Conservation (phyloP, 2,329 filamentous ascomycete species). For the Endothia cerciana region DNA sequence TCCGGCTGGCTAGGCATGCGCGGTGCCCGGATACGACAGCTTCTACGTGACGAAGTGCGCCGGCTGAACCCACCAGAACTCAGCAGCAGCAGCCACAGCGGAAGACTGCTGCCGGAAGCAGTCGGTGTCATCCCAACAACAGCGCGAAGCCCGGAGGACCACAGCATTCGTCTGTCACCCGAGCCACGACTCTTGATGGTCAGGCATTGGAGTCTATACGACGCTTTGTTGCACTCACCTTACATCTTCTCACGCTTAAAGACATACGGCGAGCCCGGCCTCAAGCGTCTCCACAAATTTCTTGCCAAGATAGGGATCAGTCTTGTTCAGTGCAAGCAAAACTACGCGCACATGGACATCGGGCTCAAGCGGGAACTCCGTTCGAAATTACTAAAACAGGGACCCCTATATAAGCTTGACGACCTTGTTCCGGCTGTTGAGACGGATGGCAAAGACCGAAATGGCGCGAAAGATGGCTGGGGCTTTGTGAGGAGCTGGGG, state of each 20-base stretch:
- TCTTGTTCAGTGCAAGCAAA: constrained; percentile 90
- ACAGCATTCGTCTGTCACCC: constrained; percentile 86
- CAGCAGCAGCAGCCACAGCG: constrained; percentile 59
- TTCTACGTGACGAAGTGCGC: constrained; percentile 90
- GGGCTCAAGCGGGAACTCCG: constrained; percentile 87
- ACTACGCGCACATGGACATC: constrained; percentile 98
- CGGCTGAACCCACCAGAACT: constrained; percentile 83
- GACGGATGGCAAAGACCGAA: constrained; percentile 70
- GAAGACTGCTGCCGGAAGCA: constrained; percentile 65
- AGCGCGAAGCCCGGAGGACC: constrained; percentile 86
- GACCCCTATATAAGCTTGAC: constrained; percentile 89
- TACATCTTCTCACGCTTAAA: constrained; percentile 91
- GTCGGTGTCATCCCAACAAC: constrained; percentile 87
- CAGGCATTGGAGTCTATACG: constrained; percentile 95
- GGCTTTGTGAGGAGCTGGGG: constrained; percentile 98
- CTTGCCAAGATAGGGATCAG: constrained; percentile 98
- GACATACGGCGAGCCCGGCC: constrained; percentile 89
- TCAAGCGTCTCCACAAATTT: constrained; percentile 88
- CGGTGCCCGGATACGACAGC: constrained; percentile 80
- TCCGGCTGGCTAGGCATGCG: constrained; percentile 82
- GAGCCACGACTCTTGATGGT: constrained; percentile 93
- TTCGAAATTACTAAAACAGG: constrained; percentile 86
- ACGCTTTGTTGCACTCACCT: constrained; percentile 97
- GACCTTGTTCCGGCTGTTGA: constrained; percentile 84
- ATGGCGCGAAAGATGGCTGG: constrained; percentile 85